Percentiles rank a stretch among this genome's conserved stretches.
These are phyloP conservation scores for Trichosporon sp. DNA, from an alignment of 1,284 basidiomycete genomes.

Conservation along the genomic window DNA sequence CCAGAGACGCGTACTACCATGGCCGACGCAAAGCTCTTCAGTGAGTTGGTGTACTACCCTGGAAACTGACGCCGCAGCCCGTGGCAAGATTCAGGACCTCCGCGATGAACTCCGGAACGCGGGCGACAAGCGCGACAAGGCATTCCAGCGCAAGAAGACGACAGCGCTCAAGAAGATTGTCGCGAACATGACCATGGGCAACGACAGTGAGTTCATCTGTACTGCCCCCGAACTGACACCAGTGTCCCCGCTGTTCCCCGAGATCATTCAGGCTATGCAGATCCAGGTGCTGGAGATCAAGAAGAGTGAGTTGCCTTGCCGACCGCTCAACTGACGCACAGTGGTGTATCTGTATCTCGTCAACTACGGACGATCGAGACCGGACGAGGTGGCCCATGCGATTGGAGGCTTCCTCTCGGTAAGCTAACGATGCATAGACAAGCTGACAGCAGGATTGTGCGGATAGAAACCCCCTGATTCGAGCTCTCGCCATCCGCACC, in stretches of 20 bases:
- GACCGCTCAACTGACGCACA: constrained; percentile 39
- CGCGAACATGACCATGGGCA: constrained; percentile 93
- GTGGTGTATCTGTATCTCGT: constrained; percentile 97
- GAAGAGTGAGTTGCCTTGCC: constrained; percentile 67
- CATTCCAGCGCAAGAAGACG: constrained; percentile 74
- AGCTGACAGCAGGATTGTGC: constrained; percentile 66
- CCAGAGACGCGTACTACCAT: constrained; percentile 22
- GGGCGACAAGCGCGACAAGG: constrained; percentile 84
- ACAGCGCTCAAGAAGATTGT: constrained; percentile 92
- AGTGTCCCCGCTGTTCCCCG: constrained; percentile 96
- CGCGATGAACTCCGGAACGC: constrained; percentile 76
- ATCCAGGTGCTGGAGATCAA: constrained; percentile 82
- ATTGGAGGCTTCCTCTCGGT: constrained; percentile 90
- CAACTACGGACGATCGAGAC: constrained; percentile 96
- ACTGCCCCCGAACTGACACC: constrained; percentile 13
- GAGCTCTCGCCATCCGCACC: constrained; percentile 91
- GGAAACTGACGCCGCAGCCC: constrained; percentile 47
- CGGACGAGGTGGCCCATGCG: constrained; percentile 90
- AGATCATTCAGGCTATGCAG: constrained; percentile 94
- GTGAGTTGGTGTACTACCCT: constrained; percentile 23
- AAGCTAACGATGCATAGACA: background rate
- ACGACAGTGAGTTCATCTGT: constrained; percentile 74
- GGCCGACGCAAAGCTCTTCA: constrained; percentile 51
- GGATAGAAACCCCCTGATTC: constrained; percentile 91
- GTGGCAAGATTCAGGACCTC: constrained; percentile 83